Conservation (phyloP, 2,329 filamentous ascomycete genomes). For the Pseudogymnoascus verrucosus region DNA sequence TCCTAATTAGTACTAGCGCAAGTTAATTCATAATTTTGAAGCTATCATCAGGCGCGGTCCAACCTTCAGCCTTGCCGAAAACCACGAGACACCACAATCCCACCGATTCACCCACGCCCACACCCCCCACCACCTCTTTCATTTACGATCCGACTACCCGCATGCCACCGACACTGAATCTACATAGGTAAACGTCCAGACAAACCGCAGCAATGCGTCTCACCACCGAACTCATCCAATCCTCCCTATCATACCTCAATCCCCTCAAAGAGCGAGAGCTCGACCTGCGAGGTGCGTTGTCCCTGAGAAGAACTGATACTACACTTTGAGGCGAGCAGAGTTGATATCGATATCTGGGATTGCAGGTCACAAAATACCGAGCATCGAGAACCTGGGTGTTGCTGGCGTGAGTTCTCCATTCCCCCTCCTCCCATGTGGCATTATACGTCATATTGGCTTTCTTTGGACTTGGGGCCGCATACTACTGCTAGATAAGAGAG, state of each 20-base stretch:
- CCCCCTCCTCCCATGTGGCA: constrained; percentile 3
- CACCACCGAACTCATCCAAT: constrained; percentile 88
- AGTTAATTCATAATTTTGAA: constrained; percentile 5
- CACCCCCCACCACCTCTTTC: neutral
- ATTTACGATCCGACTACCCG: neutral
- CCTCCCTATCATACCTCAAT: constrained; percentile 96
- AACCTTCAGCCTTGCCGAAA: constrained; percentile 11
- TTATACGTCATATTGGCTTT: neutral
- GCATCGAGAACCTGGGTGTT: constrained; percentile 95
- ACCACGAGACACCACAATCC: constrained; percentile 4
- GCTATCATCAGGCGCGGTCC: constrained; percentile 4
- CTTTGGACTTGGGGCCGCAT: neutral
- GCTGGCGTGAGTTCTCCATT: constrained; percentile 61
- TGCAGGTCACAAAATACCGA: constrained; percentile 95
- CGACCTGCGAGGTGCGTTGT: constrained; percentile 91
- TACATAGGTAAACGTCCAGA: constrained; percentile 7
- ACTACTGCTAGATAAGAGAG: constrained; percentile 2
- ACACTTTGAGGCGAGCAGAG: constrained; percentile 70
- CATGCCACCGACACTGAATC: neutral
- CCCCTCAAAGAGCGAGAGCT: constrained; percentile 97
- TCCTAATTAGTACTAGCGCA: constrained; percentile 6
- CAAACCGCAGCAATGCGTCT: constrained; percentile 64
- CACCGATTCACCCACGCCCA: neutral
- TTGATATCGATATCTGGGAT: constrained; percentile 61
- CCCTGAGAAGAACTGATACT: constrained; percentile 91